Conservation (phyloP, 331 rosid species). For the Saraca asoca region DNA sequence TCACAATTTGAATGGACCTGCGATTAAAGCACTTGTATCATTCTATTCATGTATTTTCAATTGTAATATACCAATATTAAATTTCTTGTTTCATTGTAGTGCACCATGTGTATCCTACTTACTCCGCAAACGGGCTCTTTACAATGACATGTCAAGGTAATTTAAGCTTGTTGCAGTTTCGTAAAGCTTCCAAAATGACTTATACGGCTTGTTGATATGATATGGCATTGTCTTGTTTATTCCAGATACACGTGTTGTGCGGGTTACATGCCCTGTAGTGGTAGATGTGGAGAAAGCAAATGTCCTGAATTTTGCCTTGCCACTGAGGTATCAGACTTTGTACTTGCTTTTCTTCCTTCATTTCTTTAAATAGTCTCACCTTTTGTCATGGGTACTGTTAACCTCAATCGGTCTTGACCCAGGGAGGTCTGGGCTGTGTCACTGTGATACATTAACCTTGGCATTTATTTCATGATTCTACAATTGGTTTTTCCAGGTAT, state of each 20-base stretch:
- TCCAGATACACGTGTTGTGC: slow-evolving; percentile 91
- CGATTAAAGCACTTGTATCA: slow-evolving; percentile 1
- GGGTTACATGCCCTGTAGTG: slow-evolving; percentile 98
- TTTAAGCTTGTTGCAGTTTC: not conserved
- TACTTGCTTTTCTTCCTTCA: not conserved
- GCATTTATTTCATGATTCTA: slow-evolving; percentile 7
- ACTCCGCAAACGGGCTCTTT: slow-evolving; percentile 84
- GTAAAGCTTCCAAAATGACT: not conserved
- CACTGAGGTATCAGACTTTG: slow-evolving; percentile 61
- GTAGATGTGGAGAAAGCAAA: slow-evolving; percentile 81
- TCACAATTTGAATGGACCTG: slow-evolving; percentile 14
- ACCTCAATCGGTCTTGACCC: not conserved
- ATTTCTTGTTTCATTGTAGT: slow-evolving; percentile 47
- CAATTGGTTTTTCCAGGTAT: slow-evolving; percentile 57
- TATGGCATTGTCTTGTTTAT: slow-evolving; percentile 15
- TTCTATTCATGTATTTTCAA: not conserved
- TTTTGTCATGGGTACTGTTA: not conserved
- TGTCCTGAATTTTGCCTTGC: slow-evolving; percentile 86
- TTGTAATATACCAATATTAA: slow-evolving; percentile 9
- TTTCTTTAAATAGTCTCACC: not conserved
- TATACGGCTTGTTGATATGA: slow-evolving; percentile 18
- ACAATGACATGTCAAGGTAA: slow-evolving; percentile 87
- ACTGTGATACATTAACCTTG: not conserved
- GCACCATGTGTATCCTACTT: slow-evolving; percentile 79
- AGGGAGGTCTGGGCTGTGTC: not conserved